Evolutionary conservation across 257 asterid species (phyloP).

Genomic region (Mentha longifolia): DNA sequence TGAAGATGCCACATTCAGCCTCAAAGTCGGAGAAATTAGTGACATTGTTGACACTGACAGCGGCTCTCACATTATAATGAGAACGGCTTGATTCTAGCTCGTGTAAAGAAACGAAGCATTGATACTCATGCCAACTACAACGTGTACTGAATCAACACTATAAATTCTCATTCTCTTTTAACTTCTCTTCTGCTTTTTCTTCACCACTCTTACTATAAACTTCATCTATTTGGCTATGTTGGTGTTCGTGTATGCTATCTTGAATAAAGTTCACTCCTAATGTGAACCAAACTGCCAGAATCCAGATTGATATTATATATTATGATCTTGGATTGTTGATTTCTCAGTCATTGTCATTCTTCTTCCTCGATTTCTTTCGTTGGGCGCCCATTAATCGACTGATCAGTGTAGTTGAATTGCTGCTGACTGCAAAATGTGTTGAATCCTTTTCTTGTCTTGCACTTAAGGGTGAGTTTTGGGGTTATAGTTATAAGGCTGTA

Average conservation of each 20-base stretch:
- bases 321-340: conserved; percentile 16
- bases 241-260: conserved; percentile 21
- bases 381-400: neutral
- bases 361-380: neutral
- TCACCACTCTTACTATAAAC: conserved; percentile 8
- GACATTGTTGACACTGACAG: conserved; percentile 88
- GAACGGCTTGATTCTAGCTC: conserved; percentile 57
- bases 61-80: conserved; percentile 82
- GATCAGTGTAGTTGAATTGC: neutral
- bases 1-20: conserved; percentile 69
- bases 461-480: neutral
- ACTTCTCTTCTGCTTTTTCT: neutral
- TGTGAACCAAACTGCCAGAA: conserved; percentile 22
- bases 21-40: conserved; percentile 82
- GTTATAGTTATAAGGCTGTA: neutral
- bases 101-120: conserved; percentile 15
- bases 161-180: conserved; percentile 14
- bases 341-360: neutral
- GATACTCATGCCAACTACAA: conserved; percentile 11
- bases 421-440: neutral
- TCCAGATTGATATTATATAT: neutral
- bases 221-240: conserved; percentile 19
- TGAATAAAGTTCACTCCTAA: conserved; percentile 30
- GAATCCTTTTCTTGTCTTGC: neutral
- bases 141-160: conserved; percentile 22